A percentile compares a stretch with the other conserved stretches of the same genome.
phyloP scores from a whole-genome alignment of 163 green algal species.

The Chloroidium sp. region DNA sequence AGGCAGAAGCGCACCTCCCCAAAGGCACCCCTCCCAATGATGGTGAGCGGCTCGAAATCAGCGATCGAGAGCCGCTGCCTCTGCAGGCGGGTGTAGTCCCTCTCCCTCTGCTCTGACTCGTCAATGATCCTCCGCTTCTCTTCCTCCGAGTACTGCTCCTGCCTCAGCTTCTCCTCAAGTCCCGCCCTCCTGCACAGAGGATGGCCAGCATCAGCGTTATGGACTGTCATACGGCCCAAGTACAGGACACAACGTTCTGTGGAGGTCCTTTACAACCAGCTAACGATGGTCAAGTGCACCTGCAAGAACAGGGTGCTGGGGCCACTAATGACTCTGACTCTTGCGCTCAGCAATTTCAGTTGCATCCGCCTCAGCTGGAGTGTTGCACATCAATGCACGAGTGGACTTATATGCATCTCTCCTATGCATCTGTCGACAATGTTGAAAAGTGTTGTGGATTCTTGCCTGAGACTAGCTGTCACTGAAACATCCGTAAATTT shows the following conservation, averaged over 20 bases:
- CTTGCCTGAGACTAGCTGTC: no score
- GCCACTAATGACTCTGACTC: no score
- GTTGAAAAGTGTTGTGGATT: no score
- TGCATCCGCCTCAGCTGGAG: no score
- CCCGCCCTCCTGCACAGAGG: slow-evolving; percentile 37
- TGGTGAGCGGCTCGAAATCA: slow-evolving; percentile 94
- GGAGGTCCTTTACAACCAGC: not conserved
- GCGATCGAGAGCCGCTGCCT: slow-evolving; percentile 69
- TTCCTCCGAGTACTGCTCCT: slow-evolving; percentile 45
- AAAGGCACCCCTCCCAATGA: slow-evolving; percentile 95
- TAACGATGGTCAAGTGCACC: not conserved
- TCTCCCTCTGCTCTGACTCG: slow-evolving; percentile 71
- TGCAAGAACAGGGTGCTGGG: no score
- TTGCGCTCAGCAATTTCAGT: no score
- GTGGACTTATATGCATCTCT: no score
- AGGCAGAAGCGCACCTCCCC: slow-evolving; percentile 69
- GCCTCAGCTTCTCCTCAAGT: slow-evolving; percentile 46
- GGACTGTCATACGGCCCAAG: not conserved
- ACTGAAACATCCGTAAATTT: no score
- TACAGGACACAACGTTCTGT: not conserved
- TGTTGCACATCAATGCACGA: no score
- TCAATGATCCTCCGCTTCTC: slow-evolving; percentile 41
- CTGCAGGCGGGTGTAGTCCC: slow-evolving; percentile 74
- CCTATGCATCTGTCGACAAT: no score
- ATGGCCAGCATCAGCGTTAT: not conserved